Evolutionary conservation across 805 yeast species (phyloP), one percentile per base, ranked within the genome.

Genomic region (Hanseniaspora valbyensis): DNA sequence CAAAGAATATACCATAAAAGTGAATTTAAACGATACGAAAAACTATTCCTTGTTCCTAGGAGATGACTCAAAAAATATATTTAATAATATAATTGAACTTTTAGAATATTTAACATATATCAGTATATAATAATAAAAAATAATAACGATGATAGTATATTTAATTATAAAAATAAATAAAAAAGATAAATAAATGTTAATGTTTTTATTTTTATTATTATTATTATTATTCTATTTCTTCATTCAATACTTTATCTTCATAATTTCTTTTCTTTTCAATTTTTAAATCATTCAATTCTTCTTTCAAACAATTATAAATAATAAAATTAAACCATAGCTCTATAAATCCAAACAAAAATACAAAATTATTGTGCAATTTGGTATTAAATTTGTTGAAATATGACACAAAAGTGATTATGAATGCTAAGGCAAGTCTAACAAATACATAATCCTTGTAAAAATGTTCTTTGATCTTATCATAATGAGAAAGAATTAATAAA

Each of bases 301-400:
- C 88, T 58, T 78, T 74, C 53, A 83, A 66, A 39, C 80, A 71
- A 59, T 73, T 75, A 62, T 71, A 81, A 30, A 80, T 70, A 55
- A 82, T 65, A 52, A 80, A 77, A 57, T 80, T 77, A 58, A 78
- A 68, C 87, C 89, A 83, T 29, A 81, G 72, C 61, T 83, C 92
- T 54, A 75, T 58, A 54, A 82, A 80, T 28, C 77, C 62, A 59
- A 73, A 80, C 4, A 73, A 66, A 55, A 83, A 80, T 3, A 80
- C 75, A 42, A 77, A 66, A 58, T 77, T 79, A 64, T 81, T 81
- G 59, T 81, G 77, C n/a, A 81, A 52, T 22, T 66, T 61, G 16
- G 59, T 54, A 19, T 71, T 69, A 40, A 66, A 61, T n/a, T 65
- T 65, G 50, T 72, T 71, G 38, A 73, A 49, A 58, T 77, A 78